These are phyloP conservation scores for Pseudogymnoascus sp. DNA, from an alignment of 2,329 filamentous ascomycete species.

Conservation along the genomic window DNA sequence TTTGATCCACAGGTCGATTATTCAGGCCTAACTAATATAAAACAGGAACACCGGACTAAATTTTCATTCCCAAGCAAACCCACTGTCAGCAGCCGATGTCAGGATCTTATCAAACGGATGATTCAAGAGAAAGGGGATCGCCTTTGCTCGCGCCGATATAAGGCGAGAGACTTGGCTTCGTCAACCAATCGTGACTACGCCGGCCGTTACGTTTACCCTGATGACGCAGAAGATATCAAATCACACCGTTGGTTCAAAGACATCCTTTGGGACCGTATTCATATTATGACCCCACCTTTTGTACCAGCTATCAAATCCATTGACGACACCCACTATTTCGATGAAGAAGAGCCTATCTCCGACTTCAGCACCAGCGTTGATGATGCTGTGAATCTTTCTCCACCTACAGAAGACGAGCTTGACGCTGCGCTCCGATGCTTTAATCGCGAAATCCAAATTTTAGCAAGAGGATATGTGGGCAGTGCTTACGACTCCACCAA, in stretches of 20 bases:
- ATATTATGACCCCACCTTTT: conserved; percentile 66
- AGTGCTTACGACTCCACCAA: conserved; percentile 24
- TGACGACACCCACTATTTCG: conserved; percentile 83
- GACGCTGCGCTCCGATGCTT: conserved; percentile 25
- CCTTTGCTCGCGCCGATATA: conserved; percentile 68
- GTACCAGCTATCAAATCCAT: conserved; percentile 60
- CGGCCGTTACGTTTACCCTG: conserved; percentile 63
- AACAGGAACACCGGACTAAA: conserved; percentile 57
- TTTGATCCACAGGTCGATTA: neutral
- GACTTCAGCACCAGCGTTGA: conserved; percentile 45
- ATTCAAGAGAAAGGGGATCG: conserved; percentile 67
- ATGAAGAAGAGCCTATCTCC: conserved; percentile 67
- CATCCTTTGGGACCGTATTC: conserved; percentile 69
- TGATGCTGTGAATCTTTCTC: neutral
- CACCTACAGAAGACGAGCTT: conserved; percentile 18
- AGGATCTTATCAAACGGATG: conserved; percentile 66
- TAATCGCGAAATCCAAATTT: conserved; percentile 27
- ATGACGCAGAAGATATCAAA: conserved; percentile 87
- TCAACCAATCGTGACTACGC: conserved; percentile 30
- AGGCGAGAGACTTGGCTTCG: conserved; percentile 48
- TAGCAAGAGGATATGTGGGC: conserved; percentile 24
- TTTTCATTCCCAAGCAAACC: conserved; percentile 63
- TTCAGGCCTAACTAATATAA: conserved; percentile 20
- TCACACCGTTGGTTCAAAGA: conserved; percentile 75
- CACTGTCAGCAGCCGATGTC: conserved; percentile 59